Conservation (phyloP, 2,329 filamentous ascomycete genomes). For the Alternaria incomplexa region DNA sequence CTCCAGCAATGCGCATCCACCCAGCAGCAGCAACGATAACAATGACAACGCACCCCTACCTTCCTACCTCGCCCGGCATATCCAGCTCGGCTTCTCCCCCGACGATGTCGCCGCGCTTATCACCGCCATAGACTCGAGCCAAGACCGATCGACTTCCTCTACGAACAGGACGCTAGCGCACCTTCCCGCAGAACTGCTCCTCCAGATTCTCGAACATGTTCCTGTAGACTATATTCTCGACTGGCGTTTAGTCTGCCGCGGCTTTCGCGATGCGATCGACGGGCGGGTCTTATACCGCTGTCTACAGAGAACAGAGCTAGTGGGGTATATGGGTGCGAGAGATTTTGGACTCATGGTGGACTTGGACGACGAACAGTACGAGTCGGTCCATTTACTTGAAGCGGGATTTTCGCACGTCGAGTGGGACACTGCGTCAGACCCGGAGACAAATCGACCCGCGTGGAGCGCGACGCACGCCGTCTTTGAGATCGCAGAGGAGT, state of each 20-base stretch:
- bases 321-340: conserved; percentile 28
- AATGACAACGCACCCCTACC: conserved; percentile 15
- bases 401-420: conserved; percentile 17
- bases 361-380: conserved; percentile 21
- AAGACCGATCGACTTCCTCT: conserved; percentile 8
- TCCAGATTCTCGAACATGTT: conserved; percentile 35
- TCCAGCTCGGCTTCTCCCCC: conserved; percentile 31
- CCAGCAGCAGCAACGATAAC: not conserved
- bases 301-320: conserved; percentile 26
- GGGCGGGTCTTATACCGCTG: conserved; percentile 32
- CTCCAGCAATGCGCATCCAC: not conserved
- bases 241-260: conserved; percentile 38
- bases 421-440: not conserved
- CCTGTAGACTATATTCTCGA: conserved; percentile 35
- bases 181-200: conserved; percentile 41
- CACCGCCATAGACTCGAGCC: conserved; percentile 37
- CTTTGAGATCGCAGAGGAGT: conserved; percentile 30
- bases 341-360: not conserved
- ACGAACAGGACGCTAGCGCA: conserved; percentile 12
- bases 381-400: conserved; percentile 22
- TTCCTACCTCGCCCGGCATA: conserved; percentile 27
- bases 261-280: conserved; percentile 42
- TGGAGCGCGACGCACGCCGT: conserved; percentile 29
- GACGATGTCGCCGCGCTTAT: conserved; percentile 38
- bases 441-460: not conserved